Percentiles rank a stretch among this genome's conserved stretches.
Evolutionary conservation across 2,329 filamentous ascomycete species (phyloP).

Genomic region (Aspergillus sergii): DNA sequence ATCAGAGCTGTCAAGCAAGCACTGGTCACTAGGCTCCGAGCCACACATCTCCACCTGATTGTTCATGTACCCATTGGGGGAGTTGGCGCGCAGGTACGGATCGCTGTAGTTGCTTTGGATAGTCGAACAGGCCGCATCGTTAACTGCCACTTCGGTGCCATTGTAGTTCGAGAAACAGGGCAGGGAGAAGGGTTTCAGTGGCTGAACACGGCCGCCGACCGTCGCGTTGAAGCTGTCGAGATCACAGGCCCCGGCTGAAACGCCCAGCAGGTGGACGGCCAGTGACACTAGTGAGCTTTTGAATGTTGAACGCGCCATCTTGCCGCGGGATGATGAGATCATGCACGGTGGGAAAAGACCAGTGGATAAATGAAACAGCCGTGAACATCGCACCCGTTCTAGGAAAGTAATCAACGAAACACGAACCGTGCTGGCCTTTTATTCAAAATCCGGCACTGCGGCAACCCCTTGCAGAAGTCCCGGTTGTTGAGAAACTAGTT

Average conservation of each 20-base stretch:
- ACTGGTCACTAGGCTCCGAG: slow-evolving; percentile 21
- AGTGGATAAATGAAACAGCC: neutral
- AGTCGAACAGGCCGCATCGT: slow-evolving; percentile 9
- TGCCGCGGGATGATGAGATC: slow-evolving; percentile 11
- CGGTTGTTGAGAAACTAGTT: neutral
- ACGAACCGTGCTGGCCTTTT: neutral
- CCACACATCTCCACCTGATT: slow-evolving; percentile 26
- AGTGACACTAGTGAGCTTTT: slow-evolving; percentile 3
- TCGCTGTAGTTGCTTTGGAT: slow-evolving; percentile 17
- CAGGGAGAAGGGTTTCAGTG: slow-evolving; percentile 13
- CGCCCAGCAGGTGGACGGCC: slow-evolving; percentile 6
- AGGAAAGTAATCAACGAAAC: neutral
- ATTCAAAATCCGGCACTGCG: neutral
- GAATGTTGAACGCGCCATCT: slow-evolving; percentile 10
- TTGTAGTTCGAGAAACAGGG: slow-evolving; percentile 19
- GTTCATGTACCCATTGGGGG: slow-evolving; percentile 26
- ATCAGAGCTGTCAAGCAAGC: slow-evolving; percentile 19
- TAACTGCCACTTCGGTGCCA: slow-evolving; percentile 7
- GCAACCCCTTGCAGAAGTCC: neutral
- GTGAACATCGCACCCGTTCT: slow-evolving; percentile 7
- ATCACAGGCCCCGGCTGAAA: slow-evolving; percentile 2
- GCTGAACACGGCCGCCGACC: slow-evolving; percentile 13
- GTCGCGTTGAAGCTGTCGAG: slow-evolving; percentile 13
- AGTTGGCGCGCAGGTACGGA: slow-evolving; percentile 18
- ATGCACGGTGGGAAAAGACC: neutral